Evolutionary conservation across 116 monocot genomes (phyloP), one percentile per base, ranked within the genome.

Genomic region (Papilionanthe hybrid): DNA sequence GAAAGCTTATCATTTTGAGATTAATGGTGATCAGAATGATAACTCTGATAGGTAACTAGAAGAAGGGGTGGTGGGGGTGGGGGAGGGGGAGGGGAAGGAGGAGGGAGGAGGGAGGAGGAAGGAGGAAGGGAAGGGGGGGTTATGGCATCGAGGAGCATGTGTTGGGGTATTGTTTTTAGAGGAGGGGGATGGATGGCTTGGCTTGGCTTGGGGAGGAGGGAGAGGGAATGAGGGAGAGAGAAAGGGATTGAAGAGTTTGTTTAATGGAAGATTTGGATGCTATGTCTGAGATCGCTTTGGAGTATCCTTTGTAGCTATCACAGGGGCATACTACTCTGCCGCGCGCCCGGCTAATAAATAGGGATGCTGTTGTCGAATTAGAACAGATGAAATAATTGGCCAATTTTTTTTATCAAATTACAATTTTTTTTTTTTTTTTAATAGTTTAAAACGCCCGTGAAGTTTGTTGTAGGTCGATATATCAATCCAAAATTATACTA

Each of bases 1-100:
- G 25, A 8, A n/a, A 29, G 32, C 42, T 82, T 66, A 82, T 82
- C 82, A 82, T 82, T 47, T 60, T 69, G 7, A 23, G 25, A 60
- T 53, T 53, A 53, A 53, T 53, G 53, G 53, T 15, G 60, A 22
- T 74, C n/a, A 42, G 5, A 20, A 20, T 15, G 2, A n/a, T n/a
- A n/a, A 13, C 17, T 53, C 4, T 53, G 20, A 4, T 44, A 42
- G 20, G 1, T n/a, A n/a, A 73, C 6, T 8, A 73, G 5, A 3
- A 74, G n/a, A 0, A n/a, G 11, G 2, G 17, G 43, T 48, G 22
- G 45, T 8, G 1, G n/a, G n/a, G n/a, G n/a, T n/a, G n/a, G n/a
- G n/a, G n/a, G n/a, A n/a, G n/a, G n/a, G n/a, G n/a, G n/a, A n/a
- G n/a, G n/a, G n/a, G n/a, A n/a, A n/a, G n/a, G n/a, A n/a, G n/a